These are phyloP conservation scores for Albatrellus ellisii DNA, from an alignment of 768 basidiomycete genomes.

Conservation along the genomic window DNA sequence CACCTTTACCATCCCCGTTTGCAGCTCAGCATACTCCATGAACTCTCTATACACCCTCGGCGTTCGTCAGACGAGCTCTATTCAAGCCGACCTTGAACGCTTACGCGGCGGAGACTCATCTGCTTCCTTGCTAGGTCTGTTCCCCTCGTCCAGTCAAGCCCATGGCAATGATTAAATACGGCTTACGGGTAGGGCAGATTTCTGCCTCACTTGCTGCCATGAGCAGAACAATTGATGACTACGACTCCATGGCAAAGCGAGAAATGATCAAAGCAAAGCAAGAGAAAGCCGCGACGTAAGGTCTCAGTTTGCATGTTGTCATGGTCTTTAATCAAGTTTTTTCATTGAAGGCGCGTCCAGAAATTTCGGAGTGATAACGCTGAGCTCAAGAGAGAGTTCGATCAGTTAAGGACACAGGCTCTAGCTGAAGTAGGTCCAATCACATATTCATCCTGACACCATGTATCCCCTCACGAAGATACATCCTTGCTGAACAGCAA, in stretches of 20 bases:
- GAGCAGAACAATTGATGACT: conserved; percentile 91
- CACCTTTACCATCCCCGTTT: too few species aligned
- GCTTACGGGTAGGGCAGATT: conserved; percentile 70
- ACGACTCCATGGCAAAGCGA: conserved; percentile 90
- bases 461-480: background rate
- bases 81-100: conserved; percentile 77
- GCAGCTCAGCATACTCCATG: too few species aligned
- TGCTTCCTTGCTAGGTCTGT: conserved; percentile 71
- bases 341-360: conserved; percentile 61
- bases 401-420: conserved; percentile 55
- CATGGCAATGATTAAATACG: background rate
- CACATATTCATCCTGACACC: background rate
- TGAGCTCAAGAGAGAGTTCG: conserved; percentile 75
- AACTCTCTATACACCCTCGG: conserved; percentile 93
- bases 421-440: background rate
- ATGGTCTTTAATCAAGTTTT: conserved; percentile 1
- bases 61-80: conserved; percentile 79
- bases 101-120: conserved; percentile 73
- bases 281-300: conserved; percentile 88
- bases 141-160: conserved; percentile 8
- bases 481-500: conserved; percentile 27
- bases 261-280: conserved; percentile 95
- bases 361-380: conserved; percentile 83
- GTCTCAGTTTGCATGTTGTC: conserved; percentile 7
- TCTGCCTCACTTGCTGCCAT: conserved; percentile 94